Base-by-base conservation (phyloP, 2,329 filamentous ascomycete genomes). In the Claviceps humidiphila region DNA sequence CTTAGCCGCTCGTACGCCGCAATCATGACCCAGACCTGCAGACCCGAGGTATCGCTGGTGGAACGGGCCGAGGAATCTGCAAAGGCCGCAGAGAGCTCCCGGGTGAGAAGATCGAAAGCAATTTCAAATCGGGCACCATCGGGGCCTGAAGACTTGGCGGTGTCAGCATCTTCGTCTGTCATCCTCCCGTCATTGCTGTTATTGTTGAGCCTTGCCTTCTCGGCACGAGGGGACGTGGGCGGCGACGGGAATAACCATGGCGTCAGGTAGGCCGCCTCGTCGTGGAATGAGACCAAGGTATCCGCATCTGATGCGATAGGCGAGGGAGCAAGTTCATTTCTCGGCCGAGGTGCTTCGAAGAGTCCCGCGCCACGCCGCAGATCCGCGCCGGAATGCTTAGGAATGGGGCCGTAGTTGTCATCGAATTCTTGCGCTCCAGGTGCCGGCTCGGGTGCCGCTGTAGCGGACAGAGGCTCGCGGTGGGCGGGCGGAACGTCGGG, bases 1-100 rank as follows among this genome's bases (percentile, higher is more conserved):
- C 74, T 67, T 53, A 80, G 62, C 54, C 68, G 68, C 66, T 80
- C 76, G 58, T 80, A 80, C 2, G 76, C 76, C 57, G 79, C 76
- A 49, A 80, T 80, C 76, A 80, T 79, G 44, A 75, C 68, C 71
- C 73, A 74, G 17, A 79, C 61, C 58, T 80, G 76, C 42, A 80
- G 59, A 1, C 72, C 69, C 14, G 75, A 69, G 0, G 68, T 67
- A 39, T 72, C 67, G 2, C 56, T 41, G 52, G 61, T 16, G 17
- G 20, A 60, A 53, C 50, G 62, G 8, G 54, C 52, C 8, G 62
- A 51, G 50, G 61, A 39, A 45, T 64, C 55, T 47, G 61, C 51
- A 41, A 74, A 57, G 0, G 71, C 71, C 0, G 71, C 70, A 1
- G 73, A 69, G 8, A 80, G 64, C 55, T 80, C 75, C 20, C 68